Conservation (phyloP, 441 rosid species). For the Sinapis alba region DNA sequence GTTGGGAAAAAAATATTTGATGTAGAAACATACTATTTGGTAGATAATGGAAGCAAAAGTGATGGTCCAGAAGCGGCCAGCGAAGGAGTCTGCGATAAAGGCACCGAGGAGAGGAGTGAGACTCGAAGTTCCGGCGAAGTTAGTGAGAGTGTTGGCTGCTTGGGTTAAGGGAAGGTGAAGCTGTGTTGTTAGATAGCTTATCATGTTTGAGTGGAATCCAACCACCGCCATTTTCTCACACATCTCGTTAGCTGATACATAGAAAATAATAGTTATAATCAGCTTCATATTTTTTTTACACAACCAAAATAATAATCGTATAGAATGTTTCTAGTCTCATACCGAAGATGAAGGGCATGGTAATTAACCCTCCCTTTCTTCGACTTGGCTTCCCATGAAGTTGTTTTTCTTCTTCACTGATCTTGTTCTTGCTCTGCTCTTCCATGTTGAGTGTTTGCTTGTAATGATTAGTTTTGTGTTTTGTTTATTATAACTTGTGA, state of each 20-base stretch:
- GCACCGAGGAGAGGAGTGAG: conserved; percentile 91
- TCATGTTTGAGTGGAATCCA: conserved; percentile 84
- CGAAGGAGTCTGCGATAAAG: conserved; percentile 72
- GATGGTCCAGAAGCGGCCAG: conserved; percentile 89
- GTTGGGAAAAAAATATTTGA: no score
- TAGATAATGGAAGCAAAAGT: conserved; percentile 71
- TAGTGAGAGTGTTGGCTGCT: conserved; percentile 93
- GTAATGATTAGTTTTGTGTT: conserved; percentile 25
- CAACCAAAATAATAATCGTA: background rate
- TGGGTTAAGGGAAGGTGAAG: conserved; percentile 85
- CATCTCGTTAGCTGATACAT: conserved; percentile 66
- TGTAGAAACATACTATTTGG: conserved; percentile 55
- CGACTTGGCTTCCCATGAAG: conserved; percentile 37
- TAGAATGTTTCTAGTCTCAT: conserved; percentile 24
- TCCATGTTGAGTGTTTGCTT: conserved; percentile 21
- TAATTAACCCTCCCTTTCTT: conserved; percentile 73
- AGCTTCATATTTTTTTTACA: background rate
- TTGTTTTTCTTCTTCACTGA: conserved; percentile 45
- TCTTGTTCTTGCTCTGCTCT: conserved; percentile 29
- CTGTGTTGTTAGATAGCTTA: conserved; percentile 80
- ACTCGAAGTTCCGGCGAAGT: conserved; percentile 83
- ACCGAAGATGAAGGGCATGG: conserved; percentile 97
- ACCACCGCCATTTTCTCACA: conserved; percentile 93
- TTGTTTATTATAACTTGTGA: conserved; percentile 5
- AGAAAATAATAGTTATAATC: background rate